A percentile compares a stretch with the other conserved stretches of the same genome.
Evolutionary conservation across 805 yeast species (phyloP).

Genomic region (Sugiyamaella valdiviana): DNA sequence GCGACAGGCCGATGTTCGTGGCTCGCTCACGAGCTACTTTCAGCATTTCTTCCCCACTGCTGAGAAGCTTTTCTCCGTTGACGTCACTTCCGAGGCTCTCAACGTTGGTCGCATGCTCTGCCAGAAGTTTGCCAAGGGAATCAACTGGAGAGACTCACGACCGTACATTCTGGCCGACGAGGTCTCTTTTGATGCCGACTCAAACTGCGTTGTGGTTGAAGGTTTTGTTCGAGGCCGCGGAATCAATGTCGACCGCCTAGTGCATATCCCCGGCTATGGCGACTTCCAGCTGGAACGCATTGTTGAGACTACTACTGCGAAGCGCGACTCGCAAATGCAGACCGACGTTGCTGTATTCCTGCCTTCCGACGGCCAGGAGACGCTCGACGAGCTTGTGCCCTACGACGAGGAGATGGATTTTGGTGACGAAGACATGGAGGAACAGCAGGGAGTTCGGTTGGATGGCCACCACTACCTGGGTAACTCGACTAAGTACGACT

Average conservation of each 20-base stretch:
- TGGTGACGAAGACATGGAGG: slow-evolving; percentile 29
- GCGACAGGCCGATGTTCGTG: slow-evolving; percentile 63
- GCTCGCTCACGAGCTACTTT: slow-evolving; percentile 59
- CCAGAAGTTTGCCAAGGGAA: slow-evolving; percentile 78
- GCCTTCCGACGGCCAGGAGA: slow-evolving; percentile 28
- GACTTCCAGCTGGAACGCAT: slow-evolving; percentile 73
- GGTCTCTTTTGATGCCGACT: slow-evolving; percentile 38
- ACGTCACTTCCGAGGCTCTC: slow-evolving; percentile 58
- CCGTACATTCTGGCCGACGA: slow-evolving; percentile 78
- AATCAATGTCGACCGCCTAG: slow-evolving; percentile 65
- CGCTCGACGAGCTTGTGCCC: slow-evolving; percentile 26
- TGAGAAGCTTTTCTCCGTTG: slow-evolving; percentile 70
- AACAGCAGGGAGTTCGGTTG: slow-evolving; percentile 43
- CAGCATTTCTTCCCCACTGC: slow-evolving; percentile 74
- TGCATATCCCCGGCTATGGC: slow-evolving; percentile 86
- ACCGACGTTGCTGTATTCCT: slow-evolving; percentile 27
- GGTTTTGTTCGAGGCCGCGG: slow-evolving; percentile 86
- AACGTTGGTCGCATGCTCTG: slow-evolving; percentile 71
- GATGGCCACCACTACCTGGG: slow-evolving; percentile 51
- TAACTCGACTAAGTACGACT: background rate
- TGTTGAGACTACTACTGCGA: slow-evolving; percentile 33
- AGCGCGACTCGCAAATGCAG: slow-evolving; percentile 21
- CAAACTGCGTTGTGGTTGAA: slow-evolving; percentile 48
- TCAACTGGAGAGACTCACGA: slow-evolving; percentile 90
- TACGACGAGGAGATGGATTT: slow-evolving; percentile 23